These are phyloP conservation scores for Blastosporella zonata DNA, from an alignment of 1,284 basidiomycete species.

Conservation along the genomic window DNA sequence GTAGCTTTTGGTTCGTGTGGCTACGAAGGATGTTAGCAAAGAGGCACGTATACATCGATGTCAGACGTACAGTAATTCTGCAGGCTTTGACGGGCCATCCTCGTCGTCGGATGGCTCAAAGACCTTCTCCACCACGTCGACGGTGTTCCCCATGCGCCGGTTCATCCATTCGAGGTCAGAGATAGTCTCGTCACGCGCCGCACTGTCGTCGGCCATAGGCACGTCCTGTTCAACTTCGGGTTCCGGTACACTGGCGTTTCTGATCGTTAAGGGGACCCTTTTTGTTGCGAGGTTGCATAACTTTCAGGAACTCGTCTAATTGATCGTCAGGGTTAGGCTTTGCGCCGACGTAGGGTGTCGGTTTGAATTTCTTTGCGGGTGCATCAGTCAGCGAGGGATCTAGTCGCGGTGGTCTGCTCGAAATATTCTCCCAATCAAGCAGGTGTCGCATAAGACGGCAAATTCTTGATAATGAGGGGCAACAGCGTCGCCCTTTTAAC, in stretches of 20 bases:
- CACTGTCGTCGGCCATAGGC: slow-evolving; percentile 13
- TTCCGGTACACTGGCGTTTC: slow-evolving; percentile 15
- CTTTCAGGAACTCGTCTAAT: slow-evolving; percentile 57
- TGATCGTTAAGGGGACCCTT: slow-evolving; percentile 61
- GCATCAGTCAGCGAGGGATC: slow-evolving; percentile 34
- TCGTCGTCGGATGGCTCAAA: slow-evolving; percentile 65
- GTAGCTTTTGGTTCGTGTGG: not conserved
- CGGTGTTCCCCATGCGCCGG: slow-evolving; percentile 54
- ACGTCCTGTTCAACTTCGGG: slow-evolving; percentile 11
- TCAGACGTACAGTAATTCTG: slow-evolving; percentile 11
- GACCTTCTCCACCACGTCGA: slow-evolving; percentile 44
- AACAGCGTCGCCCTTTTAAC: too few species aligned
- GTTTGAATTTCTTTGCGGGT: slow-evolving; percentile 7
- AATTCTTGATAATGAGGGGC: slow-evolving; percentile 87
- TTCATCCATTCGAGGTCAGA: slow-evolving; percentile 79
- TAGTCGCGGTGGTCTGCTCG: slow-evolving; percentile 55
- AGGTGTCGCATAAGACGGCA: slow-evolving; percentile 75
- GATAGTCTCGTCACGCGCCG: slow-evolving; percentile 30
- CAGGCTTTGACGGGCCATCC: slow-evolving; percentile 20
- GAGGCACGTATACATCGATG: not conserved
- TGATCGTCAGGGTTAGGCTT: slow-evolving; percentile 35
- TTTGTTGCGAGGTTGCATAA: slow-evolving; percentile 58
- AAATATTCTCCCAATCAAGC: slow-evolving; percentile 72
- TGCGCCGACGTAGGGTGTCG: slow-evolving; percentile 11
- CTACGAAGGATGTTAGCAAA: slow-evolving; percentile 1